Percentiles rank a stretch among this genome's conserved stretches.
phyloP scores from a whole-genome alignment of 257 asterid genomes.

The Nicotiana otophora region DNA sequence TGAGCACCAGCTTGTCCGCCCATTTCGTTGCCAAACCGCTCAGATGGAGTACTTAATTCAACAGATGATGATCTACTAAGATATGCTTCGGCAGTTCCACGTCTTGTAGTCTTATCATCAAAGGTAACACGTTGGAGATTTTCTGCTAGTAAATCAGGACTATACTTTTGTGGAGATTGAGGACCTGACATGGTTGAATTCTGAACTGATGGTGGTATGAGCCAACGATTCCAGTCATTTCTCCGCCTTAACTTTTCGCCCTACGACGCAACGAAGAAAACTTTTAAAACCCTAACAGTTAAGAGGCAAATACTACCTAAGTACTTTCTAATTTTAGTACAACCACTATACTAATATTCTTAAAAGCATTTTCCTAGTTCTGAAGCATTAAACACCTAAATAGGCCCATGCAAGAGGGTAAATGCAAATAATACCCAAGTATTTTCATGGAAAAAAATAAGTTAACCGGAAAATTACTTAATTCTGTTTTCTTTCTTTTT shows the following conservation, averaged over 20 bases:
- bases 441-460: neutral
- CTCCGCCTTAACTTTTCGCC: constrained; percentile 60
- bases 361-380: neutral
- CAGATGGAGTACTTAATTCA: constrained; percentile 21
- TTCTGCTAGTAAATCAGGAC: constrained; percentile 31
- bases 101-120: constrained; percentile 23
- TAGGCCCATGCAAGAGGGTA: neutral
- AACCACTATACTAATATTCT: neutral
- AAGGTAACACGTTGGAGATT: constrained; percentile 33
- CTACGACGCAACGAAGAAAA: constrained; percentile 20
- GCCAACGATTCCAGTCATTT: constrained; percentile 58
- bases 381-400: too few species aligned
- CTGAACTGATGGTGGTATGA: constrained; percentile 35
- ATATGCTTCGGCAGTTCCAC: constrained; percentile 7
- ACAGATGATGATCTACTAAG: constrained; percentile 28
- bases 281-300: neutral
- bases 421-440: neutral
- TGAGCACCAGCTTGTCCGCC: neutral
- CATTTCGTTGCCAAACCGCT: neutral
- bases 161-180: constrained; percentile 23
- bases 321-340: neutral
- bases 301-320: too few species aligned
- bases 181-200: constrained; percentile 28
- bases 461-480: too few species aligned
- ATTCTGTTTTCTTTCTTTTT: too few species aligned